phyloP scores from a whole-genome alignment of 306 rosid species.

The Acacia melanoxylon region DNA sequence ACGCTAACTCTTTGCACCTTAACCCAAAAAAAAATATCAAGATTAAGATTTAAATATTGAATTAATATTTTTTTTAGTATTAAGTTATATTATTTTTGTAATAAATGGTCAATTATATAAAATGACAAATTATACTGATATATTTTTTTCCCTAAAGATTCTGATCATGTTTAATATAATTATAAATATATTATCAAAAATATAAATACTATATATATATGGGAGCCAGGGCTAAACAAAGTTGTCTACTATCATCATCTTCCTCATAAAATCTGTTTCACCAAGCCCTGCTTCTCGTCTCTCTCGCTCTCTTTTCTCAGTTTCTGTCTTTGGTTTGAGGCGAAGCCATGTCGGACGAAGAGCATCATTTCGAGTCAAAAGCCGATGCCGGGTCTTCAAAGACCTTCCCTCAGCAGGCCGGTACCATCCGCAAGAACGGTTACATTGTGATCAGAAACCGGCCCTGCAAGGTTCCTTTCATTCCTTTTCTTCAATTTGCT shows the following conservation, averaged over 20 bases:
- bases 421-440: conserved; percentile 71
- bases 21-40: too few species aligned
- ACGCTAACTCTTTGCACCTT: too few species aligned
- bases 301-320: not conserved
- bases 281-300: not conserved
- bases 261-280: not conserved
- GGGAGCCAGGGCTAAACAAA: not conserved
- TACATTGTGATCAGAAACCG: conserved; percentile 66
- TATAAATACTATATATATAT: not conserved
- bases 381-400: conserved; percentile 83
- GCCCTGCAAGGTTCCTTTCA: conserved; percentile 65
- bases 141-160: too few species aligned
- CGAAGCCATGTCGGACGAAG: conserved; percentile 73
- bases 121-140: too few species aligned
- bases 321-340: not conserved
- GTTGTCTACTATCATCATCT: not conserved
- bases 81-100: accelerated
- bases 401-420: conserved; percentile 77
- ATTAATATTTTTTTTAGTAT: too few species aligned
- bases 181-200: too few species aligned
- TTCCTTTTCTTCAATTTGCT: not conserved
- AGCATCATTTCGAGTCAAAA: conserved; percentile 77
- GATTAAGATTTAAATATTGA: too few species aligned
- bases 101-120: too few species aligned
- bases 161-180: too few species aligned